Base-by-base conservation (phyloP, 2,329 filamentous ascomycete species). In the Phaeosphaeriaceae sp. region DNA sequence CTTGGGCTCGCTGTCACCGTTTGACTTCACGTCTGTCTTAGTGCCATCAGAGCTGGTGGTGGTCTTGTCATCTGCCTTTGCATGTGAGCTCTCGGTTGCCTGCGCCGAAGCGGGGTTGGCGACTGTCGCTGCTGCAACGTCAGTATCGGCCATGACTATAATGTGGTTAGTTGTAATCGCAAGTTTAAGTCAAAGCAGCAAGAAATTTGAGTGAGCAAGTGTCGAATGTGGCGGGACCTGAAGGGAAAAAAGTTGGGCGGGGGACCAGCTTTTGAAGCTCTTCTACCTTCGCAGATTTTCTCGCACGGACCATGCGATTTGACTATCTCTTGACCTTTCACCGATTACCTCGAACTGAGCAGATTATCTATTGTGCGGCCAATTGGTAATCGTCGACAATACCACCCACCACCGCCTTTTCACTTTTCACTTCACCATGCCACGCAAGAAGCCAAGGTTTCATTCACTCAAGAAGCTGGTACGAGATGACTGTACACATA, bases 381-480 rank as follows among this genome's bases (percentile, higher is more conserved):
- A 42, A 52, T 49, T 51, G 48, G 48, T 26, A 23, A 4, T 16
- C 30, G 30, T 26, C 37, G 23, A 43, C 42, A 36, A 42, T 36
- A 47, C n/a, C 15, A 32, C 35, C 38, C 42, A 33, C 16, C 47
- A 56, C 42, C 39, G 35, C 58, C 45, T 33, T 20, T 34, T 42
- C 38, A 46, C 54, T 38, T 44, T 47, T 52, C 45, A 53, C 53
- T 36, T 58, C 69, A 56, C 58, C 63, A 74, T 74, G 72, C 58
- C 58, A 21, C 65, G 84, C 64, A 80, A 78, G 67, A 70, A 71
- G 64, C 60, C 66, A 43, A 83, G 84, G 70, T 88, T 86, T 64
- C 86, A 89, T 76, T 83, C 81, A 68, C 79, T 91, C 50, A 85
- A 81, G 71, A 80, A 82, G 68, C 79, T 84, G 57, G 87, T 89